Evolutionary conservation across 306 rosid species (phyloP), one percentile per base, ranked within the genome.

Genomic region (Rosa persica): DNA sequence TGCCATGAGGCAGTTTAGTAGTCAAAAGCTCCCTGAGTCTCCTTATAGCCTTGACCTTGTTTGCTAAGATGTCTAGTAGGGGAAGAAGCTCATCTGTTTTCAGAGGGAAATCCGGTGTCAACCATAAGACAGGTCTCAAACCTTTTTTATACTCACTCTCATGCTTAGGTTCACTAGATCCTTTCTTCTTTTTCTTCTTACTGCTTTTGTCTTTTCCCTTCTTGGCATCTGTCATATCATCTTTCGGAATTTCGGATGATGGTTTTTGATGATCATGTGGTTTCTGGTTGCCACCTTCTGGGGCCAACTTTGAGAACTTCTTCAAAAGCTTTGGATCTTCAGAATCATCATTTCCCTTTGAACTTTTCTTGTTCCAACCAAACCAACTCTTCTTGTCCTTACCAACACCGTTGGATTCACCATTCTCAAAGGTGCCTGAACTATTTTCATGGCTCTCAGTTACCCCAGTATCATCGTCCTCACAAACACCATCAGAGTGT

Each of bases 81-180:
- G 99, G 99, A 61, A 96, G 92, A 74, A 96, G 97, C 83, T 96
- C 99, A 20, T 96, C 98, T n/a, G 99, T 91, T 89, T 91, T 91
- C 81, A 96, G 82, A 46, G 99, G 97, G 82, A 93, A 96, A 85
- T 96, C 99, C 0, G 94, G 96, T 40, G 99, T 96, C 88, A 96
- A 81, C 99, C 99, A 96, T 87, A 96, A 87, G 36, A 93, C 97
- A 74, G 99, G 99, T 89, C 98, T 90, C 88, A 96, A 80, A 76
- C 99, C 99, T 79, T 96, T 96, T 87, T 96, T 96, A 83, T 96
- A 96, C 76, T 96, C 99, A 2, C 98, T 93, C 86, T 93, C 99
- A 61, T 79, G 89, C 94, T 96, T 96, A 62, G 92, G 7, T 67
- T 96, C 98, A 49, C 70, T 82, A 27, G 83, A 48, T 42, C 86